Base-by-base conservation (phyloP, 1,284 basidiomycete genomes). In the Puccinia novopanici region DNA sequence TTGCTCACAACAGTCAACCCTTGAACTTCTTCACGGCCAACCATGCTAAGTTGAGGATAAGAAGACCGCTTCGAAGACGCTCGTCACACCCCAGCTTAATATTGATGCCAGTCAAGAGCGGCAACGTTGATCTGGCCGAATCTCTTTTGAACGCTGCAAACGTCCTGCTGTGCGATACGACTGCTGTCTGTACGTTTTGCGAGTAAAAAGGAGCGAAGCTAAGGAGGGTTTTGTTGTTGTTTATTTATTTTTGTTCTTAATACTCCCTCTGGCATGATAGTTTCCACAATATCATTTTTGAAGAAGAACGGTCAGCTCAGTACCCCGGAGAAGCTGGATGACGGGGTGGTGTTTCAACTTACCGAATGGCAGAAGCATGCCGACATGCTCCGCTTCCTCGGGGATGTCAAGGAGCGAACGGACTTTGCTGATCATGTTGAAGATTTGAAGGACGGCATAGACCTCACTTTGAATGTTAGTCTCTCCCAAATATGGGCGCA, bases 361-460 rank as follows among this genome's bases (percentile, higher is more conserved):
- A 73, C 52, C 5, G 71, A 73, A 24, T 73, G 71, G 71, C 54
- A 73, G 37, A 55, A 45, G n/a, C 50, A 73, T 73, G 71, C 71
- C 0, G 71, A 73, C n/a, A 54, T 73, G 71, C 5, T 73, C 1
- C 54, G 50, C 19, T 71, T 71, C 68, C 68, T 71, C 34, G 68
- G 68, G 4, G 50, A 71, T n/a, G 50, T 71, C n/a, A 54, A 54
- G 37, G 68, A 71, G 48, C 30, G 50, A 8, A 50, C 30, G 19
- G 50, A 54, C 34, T 54, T n/a, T 19, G 27, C 37, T 42, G 63
- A 67, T 8, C 63, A 48, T 6, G 37, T 24, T 22, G 63, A 67
- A 12, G 40, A 45, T n/a, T 48, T 67, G 10, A 48, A 13, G 3
- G 42, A 67, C 12, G 63, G 48, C 0, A 67, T 48, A 13, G 40